phyloP scores from a whole-genome alignment of 176 grass and related monocot genomes.

The Cenchrus purpureus region DNA sequence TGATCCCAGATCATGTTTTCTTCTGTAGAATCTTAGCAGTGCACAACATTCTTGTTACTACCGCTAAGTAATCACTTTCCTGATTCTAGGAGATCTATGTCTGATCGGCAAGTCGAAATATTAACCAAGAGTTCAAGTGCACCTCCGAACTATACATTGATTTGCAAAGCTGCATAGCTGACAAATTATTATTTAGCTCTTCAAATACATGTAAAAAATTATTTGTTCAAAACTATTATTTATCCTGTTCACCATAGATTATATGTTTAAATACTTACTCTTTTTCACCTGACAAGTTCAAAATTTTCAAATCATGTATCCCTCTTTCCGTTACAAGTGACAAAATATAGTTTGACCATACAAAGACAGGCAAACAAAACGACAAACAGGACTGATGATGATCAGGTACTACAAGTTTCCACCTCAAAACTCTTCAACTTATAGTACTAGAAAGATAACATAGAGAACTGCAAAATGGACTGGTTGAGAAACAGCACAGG shows the following conservation, averaged over 20 bases:
- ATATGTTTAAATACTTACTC: not conserved
- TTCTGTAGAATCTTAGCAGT: not conserved
- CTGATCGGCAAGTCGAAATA: not conserved
- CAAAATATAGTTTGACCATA: not conserved
- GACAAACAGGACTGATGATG: too few relatives aligned
- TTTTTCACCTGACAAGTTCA: conserved; percentile 2
- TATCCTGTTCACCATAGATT: not conserved
- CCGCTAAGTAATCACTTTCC: not conserved
- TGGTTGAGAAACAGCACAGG: not conserved
- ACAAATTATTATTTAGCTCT: not conserved
- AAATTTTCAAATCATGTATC: not conserved
- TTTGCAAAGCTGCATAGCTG: not conserved
- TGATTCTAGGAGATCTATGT: not conserved
- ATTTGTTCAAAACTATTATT: not conserved
- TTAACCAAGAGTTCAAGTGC: not conserved
- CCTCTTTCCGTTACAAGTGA: not conserved
- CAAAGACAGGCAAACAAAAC: not conserved
- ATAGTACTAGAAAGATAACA: not conserved
- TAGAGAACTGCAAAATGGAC: not conserved
- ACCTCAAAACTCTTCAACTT: not conserved
- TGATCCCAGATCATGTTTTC: not conserved
- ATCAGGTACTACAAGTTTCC: too few relatives aligned
- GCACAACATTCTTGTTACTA: not conserved
- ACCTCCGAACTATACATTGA: not conserved
- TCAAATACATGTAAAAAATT: not conserved